Base-by-base conservation (phyloP, 2,329 filamentous ascomycete genomes). In the Hymenoscyphus salicellus region DNA sequence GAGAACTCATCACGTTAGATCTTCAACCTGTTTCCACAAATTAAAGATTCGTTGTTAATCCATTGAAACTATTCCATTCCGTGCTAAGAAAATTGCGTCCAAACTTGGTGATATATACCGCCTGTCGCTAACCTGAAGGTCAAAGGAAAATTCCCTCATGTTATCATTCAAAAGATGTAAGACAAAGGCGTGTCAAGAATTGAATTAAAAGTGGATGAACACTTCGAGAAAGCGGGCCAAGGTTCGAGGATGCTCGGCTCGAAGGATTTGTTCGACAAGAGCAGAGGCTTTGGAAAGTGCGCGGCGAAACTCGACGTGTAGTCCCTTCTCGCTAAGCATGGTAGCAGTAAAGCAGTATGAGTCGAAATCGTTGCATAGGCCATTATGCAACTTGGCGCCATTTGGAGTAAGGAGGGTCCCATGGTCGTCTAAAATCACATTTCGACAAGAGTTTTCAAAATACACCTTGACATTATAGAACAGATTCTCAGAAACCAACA, bases 221-320 rank as follows among this genome's bases (percentile, higher is more conserved):
- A 65, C 59, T 56, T 68, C 65, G 36, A 69, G 58, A 62, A 69
- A 59, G 55, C 52, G 60, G n/a, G 60, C 60, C 62, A 69, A 41
- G 28, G 41, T 62, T 65, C 43, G 62, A 49, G 66, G 66, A 62
- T 64, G 55, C 57, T 68, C 63, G 20, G 38, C 30, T 68, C 20
- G 63, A 63, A 68, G 60, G 16, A 69, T 63, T 23, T 32, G 23
- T 60, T 63, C 30, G 57, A 69, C 57, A 59, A 62, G 49, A 55
- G 26, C 33, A 60, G 43, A 66, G 32, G 62, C 66, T 63, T 63
- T 69, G 17, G 67, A 65, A 52, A 68, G 63, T 59, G 58, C 56
- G 33, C 64, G 65, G 52, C 67, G 65, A 64, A 65, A 69, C 56
- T 64, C 55, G 17, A 60, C 55, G 57, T 41, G n/a, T 16, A 58